phyloP scores from a whole-genome alignment of 768 basidiomycete species.

The Lactarius deliciosus region DNA sequence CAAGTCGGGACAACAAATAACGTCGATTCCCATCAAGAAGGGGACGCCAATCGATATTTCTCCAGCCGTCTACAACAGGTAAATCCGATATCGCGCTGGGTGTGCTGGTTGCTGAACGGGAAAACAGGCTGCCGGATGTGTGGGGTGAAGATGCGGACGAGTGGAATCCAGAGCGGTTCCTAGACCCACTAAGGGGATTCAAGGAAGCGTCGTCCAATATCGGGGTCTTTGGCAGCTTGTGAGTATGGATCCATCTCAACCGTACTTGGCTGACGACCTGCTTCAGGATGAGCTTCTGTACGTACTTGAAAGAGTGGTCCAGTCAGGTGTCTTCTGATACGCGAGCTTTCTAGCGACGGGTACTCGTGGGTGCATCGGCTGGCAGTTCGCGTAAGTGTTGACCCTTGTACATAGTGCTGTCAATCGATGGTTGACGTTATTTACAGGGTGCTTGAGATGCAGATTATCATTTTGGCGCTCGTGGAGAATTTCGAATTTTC shows the following conservation, averaged over 20 bases:
- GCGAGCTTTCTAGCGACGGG: not conserved
- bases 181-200: not conserved
- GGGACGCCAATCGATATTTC: constrained; percentile 12
- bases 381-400: constrained; percentile 8
- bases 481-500: not conserved
- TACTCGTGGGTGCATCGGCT: constrained; percentile 7
- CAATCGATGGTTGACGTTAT: not conserved
- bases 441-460: constrained; percentile 14
- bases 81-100: not conserved
- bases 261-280: not conserved
- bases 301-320: not conserved
- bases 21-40: constrained; percentile 15
- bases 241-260: not conserved
- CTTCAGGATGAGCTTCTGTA: constrained; percentile 18
- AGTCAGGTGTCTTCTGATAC: not conserved
- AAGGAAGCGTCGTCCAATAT: constrained; percentile 2
- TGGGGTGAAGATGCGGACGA: constrained; percentile 20
- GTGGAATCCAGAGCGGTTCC: constrained; percentile 18
- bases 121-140: constrained; percentile 1
- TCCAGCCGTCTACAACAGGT: constrained; percentile 9
- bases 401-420: not conserved
- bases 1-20: constrained; percentile 11
- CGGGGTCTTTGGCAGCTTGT: constrained; percentile 12
- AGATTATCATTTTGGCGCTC: constrained; percentile 7
- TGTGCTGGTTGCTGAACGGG: not conserved